Conservation (phyloP, 805 yeast species). For the Hanseniaspora jakobsenii region DNA sequence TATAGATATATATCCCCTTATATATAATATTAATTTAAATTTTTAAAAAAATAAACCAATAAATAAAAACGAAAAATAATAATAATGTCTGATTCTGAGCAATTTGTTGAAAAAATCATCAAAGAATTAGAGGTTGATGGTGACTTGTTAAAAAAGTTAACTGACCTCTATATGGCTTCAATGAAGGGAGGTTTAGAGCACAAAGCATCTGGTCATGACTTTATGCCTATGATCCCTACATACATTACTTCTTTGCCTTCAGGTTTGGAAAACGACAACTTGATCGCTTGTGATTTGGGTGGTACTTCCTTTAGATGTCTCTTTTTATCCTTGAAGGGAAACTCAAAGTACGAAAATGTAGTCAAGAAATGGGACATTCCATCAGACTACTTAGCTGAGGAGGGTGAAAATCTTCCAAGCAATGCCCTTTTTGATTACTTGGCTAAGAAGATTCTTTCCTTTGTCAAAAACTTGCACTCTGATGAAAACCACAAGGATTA, state of each 20-base stretch:
- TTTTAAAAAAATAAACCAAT: not conserved
- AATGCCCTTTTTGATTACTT: conserved; percentile 50
- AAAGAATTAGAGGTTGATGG: conserved; percentile 22
- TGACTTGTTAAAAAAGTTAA: conserved; percentile 25
- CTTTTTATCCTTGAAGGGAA: conserved; percentile 65
- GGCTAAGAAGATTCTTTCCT: conserved; percentile 56
- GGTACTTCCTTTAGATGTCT: conserved; percentile 95
- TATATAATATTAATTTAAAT: no score
- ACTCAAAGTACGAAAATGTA: conserved; percentile 62
- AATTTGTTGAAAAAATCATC: conserved; percentile 24
- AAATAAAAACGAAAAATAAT: conserved; percentile 16
- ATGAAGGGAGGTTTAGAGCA: conserved; percentile 49
- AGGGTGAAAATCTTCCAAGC: conserved; percentile 40
- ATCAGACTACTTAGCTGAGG: conserved; percentile 53
- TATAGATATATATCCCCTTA: no score
- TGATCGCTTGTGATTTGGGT: conserved; percentile 86
- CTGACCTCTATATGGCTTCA: conserved; percentile 43
- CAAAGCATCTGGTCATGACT: conserved; percentile 30
- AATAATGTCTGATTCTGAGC: conserved; percentile 20
- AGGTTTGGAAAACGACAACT: conserved; percentile 74
- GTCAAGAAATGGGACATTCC: conserved; percentile 77
- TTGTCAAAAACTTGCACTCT: conserved; percentile 35
- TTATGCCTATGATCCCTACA: conserved; percentile 87
- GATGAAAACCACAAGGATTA: conserved; percentile 29
- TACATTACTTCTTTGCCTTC: conserved; percentile 74